These are phyloP conservation scores for Xylariaceae sp. DNA, from an alignment of 2,329 filamentous ascomycete species.

Conservation along the genomic window DNA sequence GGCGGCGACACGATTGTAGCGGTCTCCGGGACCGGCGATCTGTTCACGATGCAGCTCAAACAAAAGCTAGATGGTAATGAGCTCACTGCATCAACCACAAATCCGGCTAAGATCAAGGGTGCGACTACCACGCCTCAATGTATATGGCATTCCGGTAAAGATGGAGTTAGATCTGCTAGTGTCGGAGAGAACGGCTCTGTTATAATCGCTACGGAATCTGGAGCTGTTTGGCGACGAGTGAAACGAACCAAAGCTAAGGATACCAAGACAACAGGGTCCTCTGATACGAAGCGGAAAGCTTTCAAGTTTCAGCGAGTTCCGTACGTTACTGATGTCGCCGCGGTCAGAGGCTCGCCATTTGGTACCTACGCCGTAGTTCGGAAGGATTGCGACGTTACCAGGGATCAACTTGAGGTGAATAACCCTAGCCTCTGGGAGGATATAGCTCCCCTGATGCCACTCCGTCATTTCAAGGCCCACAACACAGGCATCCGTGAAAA, in stretches of 20 bases:
- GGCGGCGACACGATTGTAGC: slow-evolving; percentile 92
- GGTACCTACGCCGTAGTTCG: slow-evolving; percentile 87
- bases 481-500: slow-evolving; percentile 33
- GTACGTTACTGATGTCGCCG: slow-evolving; percentile 77
- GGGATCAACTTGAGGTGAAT: slow-evolving; percentile 62
- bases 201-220: slow-evolving; percentile 87
- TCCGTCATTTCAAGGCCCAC: slow-evolving; percentile 53
- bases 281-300: slow-evolving; percentile 68
- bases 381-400: slow-evolving; percentile 77
- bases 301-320: slow-evolving; percentile 94
- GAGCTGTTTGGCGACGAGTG: slow-evolving; percentile 87
- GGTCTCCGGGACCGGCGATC: slow-evolving; percentile 75
- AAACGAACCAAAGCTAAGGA: slow-evolving; percentile 79
- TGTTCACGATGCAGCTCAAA: slow-evolving; percentile 79
- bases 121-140: slow-evolving; percentile 74
- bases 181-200: slow-evolving; percentile 92
- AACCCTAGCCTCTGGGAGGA: slow-evolving; percentile 71
- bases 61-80: slow-evolving; percentile 60
- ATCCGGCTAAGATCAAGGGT: slow-evolving; percentile 83
- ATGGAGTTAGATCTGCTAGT: slow-evolving; percentile 79
- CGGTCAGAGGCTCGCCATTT: slow-evolving; percentile 82
- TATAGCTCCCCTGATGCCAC: slow-evolving; percentile 63
- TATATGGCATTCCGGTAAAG: slow-evolving; percentile 86
- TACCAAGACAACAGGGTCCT: slow-evolving; percentile 32
- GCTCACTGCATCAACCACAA: slow-evolving; percentile 73